These are phyloP conservation scores for Zanthoxylum bungeanum DNA, from an alignment of 345 rosid genomes.

Conservation along the genomic window DNA sequence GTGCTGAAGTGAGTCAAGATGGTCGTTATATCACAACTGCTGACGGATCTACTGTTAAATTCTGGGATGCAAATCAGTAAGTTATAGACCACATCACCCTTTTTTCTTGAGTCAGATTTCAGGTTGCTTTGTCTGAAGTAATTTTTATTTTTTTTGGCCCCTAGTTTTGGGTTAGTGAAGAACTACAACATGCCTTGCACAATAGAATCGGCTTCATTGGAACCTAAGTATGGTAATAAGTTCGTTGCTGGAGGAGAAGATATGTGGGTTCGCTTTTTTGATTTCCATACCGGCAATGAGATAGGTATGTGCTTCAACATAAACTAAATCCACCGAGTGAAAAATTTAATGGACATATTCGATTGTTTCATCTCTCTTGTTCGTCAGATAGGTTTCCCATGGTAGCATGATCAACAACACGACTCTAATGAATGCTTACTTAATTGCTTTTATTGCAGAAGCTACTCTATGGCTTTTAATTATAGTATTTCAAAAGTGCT, in stretches of 20 bases:
- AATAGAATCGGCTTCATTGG: slow-evolving; percentile 74
- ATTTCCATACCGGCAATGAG: slow-evolving; percentile 83
- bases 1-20: slow-evolving; percentile 51
- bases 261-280: slow-evolving; percentile 78
- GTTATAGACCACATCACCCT: slow-evolving; percentile 4
- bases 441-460: background rate
- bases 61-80: slow-evolving; percentile 54
- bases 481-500: slow-evolving; percentile 48
- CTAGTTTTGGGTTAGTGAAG: slow-evolving; percentile 38
- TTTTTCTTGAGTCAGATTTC: background rate
- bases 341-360: slow-evolving; percentile 55
- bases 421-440: background rate
- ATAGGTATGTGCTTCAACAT: slow-evolving; percentile 50
- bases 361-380: background rate
- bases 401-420: background rate
- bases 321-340: slow-evolving; percentile 53
- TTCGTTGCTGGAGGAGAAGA: slow-evolving; percentile 92
- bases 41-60: slow-evolving; percentile 39
- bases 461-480: slow-evolving; percentile 27
- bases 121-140: background rate
- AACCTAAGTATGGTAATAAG: slow-evolving; percentile 75
- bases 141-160: background rate
- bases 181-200: slow-evolving; percentile 48
- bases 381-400: background rate
- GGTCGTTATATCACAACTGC: slow-evolving; percentile 47